phyloP scores from a whole-genome alignment of 2,329 filamentous ascomycete genomes.

The Furcasterigmium furcatum region DNA sequence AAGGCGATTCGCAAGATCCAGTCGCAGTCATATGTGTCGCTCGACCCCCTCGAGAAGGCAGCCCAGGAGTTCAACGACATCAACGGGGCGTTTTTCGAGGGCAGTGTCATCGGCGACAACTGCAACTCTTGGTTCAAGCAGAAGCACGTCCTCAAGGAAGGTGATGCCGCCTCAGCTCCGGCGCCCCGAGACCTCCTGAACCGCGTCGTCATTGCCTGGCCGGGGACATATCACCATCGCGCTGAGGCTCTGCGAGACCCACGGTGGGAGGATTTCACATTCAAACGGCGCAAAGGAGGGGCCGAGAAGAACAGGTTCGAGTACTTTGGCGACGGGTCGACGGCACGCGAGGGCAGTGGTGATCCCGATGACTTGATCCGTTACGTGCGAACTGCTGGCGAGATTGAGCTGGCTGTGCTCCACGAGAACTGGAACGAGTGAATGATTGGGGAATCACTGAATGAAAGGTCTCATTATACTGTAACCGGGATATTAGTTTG shows the following conservation, averaged over 20 bases:
- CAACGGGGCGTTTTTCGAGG: constrained; percentile 4
- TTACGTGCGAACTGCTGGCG: not conserved
- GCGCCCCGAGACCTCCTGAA: no score
- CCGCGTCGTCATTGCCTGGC: constrained; percentile 12
- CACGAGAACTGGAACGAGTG: no score
- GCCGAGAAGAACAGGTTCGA: constrained; percentile 2
- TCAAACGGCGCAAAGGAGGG: constrained; percentile 13
- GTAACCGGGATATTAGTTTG: no score
- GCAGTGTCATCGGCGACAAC: constrained; percentile 6
- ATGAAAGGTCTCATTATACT: no score
- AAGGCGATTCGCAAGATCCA: constrained; percentile 14
- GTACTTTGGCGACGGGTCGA: constrained; percentile 5
- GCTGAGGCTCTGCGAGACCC: constrained; percentile 3
- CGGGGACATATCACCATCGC: constrained; percentile 11
- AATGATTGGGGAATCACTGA: no score
- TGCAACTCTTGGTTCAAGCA: constrained; percentile 15
- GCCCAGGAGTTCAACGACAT: constrained; percentile 13
- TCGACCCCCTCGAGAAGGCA: constrained; percentile 10
- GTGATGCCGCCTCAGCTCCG: no score
- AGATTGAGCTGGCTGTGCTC: not conserved
- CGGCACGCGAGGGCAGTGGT: not conserved
- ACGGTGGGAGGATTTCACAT: constrained; percentile 11
- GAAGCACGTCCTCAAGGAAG: no score
- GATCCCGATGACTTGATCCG: not conserved
- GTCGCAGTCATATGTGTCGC: constrained; percentile 7